Percentiles rank a stretch among this genome's conserved stretches.
These are phyloP conservation scores for Calonectria pauciramosa DNA, from an alignment of 2,329 filamentous ascomycete species.

Conservation along the genomic window DNA sequence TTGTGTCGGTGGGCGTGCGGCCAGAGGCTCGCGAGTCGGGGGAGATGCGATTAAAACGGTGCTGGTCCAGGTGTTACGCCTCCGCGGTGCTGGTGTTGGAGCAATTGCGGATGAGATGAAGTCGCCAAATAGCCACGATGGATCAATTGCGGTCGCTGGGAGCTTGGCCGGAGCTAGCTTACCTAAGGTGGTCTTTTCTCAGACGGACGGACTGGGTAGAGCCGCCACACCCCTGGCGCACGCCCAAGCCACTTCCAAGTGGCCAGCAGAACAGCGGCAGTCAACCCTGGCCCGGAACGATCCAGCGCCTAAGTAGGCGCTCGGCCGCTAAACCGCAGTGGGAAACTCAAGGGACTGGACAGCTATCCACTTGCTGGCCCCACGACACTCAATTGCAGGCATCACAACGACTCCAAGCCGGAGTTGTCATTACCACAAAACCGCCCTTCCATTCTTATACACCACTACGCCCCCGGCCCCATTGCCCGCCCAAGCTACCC, in stretches of 20 bases:
- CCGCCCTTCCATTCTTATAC: slow-evolving; percentile 18
- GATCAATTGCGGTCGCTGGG: slow-evolving; percentile 23
- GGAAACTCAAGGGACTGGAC: slow-evolving; percentile 21
- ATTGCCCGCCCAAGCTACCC: slow-evolving; percentile 6
- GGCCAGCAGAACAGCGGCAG: not conserved
- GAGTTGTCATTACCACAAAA: slow-evolving; percentile 21
- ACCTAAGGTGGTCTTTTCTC: slow-evolving; percentile 19
- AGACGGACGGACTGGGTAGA: not conserved
- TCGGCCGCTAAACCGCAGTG: slow-evolving; percentile 11
- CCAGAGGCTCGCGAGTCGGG: slow-evolving; percentile 26
- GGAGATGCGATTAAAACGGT: slow-evolving; percentile 21
- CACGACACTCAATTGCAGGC: slow-evolving; percentile 14
- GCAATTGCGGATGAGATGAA: slow-evolving; percentile 12
- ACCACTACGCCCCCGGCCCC: not conserved
- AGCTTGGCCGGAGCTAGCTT: slow-evolving; percentile 19
- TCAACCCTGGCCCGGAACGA: not conserved
- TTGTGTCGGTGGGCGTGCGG: slow-evolving; percentile 54
- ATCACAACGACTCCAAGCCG: slow-evolving; percentile 6
- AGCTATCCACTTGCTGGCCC: slow-evolving; percentile 24
- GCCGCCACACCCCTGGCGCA: slow-evolving; percentile 2
- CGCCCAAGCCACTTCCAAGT: not conserved
- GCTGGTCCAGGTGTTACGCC: slow-evolving; percentile 29
- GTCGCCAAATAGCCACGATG: slow-evolving; percentile 30
- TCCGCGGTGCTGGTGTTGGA: slow-evolving; percentile 20
- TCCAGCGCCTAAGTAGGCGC: not conserved